Evolutionary conservation across 1,139 yeast genomes (phyloP).

Genomic region (Geotrichum histeridarum): DNA sequence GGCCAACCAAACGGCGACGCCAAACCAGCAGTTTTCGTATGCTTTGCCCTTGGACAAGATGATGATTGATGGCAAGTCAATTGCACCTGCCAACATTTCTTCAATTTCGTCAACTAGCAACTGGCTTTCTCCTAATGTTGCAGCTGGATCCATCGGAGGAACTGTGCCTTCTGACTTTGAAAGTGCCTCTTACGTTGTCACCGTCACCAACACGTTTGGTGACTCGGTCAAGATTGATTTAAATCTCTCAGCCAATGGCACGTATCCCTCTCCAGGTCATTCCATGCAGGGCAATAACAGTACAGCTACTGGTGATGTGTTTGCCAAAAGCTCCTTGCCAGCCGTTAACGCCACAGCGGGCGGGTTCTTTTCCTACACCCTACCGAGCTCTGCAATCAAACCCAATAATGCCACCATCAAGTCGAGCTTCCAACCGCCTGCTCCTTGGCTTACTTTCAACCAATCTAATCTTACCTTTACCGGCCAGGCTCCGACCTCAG

Average conservation of each 20-base stretch:
- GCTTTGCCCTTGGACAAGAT: conserved; percentile 58
- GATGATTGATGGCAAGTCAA: conserved; percentile 52
- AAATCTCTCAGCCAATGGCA: conserved; percentile 30
- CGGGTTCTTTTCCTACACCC: conserved; percentile 48
- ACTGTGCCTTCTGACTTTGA: conserved; percentile 50
- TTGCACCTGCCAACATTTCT: conserved; percentile 52
- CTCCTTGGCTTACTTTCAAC: conserved; percentile 16
- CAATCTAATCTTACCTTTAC: conserved; percentile 11
- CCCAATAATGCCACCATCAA: conserved; percentile 30
- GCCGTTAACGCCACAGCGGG: conserved; percentile 63
- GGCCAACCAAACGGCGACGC: conserved; percentile 56
- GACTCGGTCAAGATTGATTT: conserved; percentile 60
- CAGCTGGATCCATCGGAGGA: conserved; percentile 42
- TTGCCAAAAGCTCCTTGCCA: conserved; percentile 22
- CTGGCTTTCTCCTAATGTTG: conserved; percentile 52
- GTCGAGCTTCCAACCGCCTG: conserved; percentile 1
- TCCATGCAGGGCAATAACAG: conserved; percentile 2
- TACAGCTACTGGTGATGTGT: conserved; percentile 12
- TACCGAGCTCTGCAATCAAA: conserved; percentile 43
- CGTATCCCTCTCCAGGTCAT: neutral
- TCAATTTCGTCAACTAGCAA: conserved; percentile 46
- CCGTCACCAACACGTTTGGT: conserved; percentile 56
- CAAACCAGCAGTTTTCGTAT: conserved; percentile 50
- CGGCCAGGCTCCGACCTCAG: conserved; percentile 15
- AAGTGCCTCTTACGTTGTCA: conserved; percentile 43